A percentile compares a stretch with the other conserved stretches of the same genome.
These are phyloP conservation scores for Pseudogymnoascus sp. DNA, from an alignment of 2,329 filamentous ascomycete species.

Conservation along the genomic window DNA sequence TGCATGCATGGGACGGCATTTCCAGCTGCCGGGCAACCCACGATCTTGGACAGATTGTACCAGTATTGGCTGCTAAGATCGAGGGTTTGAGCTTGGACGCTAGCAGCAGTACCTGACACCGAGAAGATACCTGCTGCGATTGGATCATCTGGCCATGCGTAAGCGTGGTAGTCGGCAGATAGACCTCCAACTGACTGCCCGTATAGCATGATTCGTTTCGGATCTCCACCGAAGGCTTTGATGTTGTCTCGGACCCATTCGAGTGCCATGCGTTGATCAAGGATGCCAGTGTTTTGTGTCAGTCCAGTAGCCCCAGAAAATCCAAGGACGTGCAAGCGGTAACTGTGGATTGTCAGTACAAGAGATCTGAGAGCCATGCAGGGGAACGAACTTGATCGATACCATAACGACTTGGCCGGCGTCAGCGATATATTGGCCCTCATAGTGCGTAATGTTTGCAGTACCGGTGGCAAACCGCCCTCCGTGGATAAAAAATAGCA, in stretches of 20 bases:
- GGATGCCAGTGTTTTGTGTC: slow-evolving; percentile 39
- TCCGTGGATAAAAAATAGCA: slow-evolving; percentile 43
- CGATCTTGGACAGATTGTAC: slow-evolving; percentile 22
- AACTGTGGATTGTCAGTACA: slow-evolving; percentile 30
- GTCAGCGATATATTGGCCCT: slow-evolving; percentile 38
- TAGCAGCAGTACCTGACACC: slow-evolving; percentile 30
- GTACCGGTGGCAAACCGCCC: slow-evolving; percentile 38
- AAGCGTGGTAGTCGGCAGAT: slow-evolving; percentile 21
- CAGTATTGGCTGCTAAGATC: slow-evolving; percentile 19
- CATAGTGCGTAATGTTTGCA: slow-evolving; percentile 36
- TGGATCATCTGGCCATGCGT: slow-evolving; percentile 20
- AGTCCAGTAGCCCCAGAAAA: slow-evolving; percentile 16
- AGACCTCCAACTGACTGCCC: slow-evolving; percentile 25
- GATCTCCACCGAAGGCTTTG: slow-evolving; percentile 51
- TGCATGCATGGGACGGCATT: slow-evolving; percentile 20
- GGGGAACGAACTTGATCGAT: slow-evolving; percentile 39
- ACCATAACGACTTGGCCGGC: slow-evolving; percentile 41
- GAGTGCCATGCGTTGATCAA: slow-evolving; percentile 52
- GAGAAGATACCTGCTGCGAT: slow-evolving; percentile 26
- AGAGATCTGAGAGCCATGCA: not conserved
- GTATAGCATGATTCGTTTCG: slow-evolving; percentile 26
- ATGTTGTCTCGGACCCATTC: slow-evolving; percentile 55
- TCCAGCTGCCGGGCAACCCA: slow-evolving; percentile 26
- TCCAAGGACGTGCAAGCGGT: slow-evolving; percentile 32
- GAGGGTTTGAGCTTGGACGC: slow-evolving; percentile 21